Conservation (phyloP, 768 basidiomycete genomes). For the Lactarius evosmus region DNA sequence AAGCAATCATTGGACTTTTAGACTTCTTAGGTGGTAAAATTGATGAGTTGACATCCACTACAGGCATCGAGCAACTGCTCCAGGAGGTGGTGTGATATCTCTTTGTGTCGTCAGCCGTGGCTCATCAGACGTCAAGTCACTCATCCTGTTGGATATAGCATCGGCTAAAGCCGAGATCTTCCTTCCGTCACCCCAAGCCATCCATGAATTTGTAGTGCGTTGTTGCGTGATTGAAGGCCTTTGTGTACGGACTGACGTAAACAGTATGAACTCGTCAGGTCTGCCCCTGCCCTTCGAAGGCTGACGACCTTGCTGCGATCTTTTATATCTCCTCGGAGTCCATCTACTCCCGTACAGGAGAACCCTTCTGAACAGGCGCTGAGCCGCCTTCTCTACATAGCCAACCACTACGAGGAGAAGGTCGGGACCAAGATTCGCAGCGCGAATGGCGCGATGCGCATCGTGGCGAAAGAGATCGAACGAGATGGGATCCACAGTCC, state of each 20-base stretch:
- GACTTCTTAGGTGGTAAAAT: slow-evolving; percentile 55
- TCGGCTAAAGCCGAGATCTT: slow-evolving; percentile 52
- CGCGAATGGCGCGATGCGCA: slow-evolving; percentile 54
- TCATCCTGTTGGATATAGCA: slow-evolving; percentile 51
- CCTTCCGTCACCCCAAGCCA: slow-evolving; percentile 49
- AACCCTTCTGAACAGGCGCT: slow-evolving; percentile 40
- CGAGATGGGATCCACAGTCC: slow-evolving; percentile 52
- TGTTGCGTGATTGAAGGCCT: slow-evolving; percentile 15
- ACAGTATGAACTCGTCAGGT: slow-evolving; percentile 67
- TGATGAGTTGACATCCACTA: slow-evolving; percentile 50
- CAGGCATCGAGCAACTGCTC: slow-evolving; percentile 50
- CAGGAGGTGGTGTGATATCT: slow-evolving; percentile 46
- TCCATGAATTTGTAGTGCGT: slow-evolving; percentile 63
- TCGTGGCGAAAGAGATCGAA: slow-evolving; percentile 60
- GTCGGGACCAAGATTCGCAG: slow-evolving; percentile 44
- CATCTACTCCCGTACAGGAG: slow-evolving; percentile 34
- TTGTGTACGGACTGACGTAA: slow-evolving; percentile 1
- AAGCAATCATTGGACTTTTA: slow-evolving; percentile 50
- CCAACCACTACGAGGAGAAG: slow-evolving; percentile 55
- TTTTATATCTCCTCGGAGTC: slow-evolving; percentile 29
- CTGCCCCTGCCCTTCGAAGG: slow-evolving; percentile 46
- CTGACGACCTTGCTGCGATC: slow-evolving; percentile 43
- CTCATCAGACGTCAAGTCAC: slow-evolving; percentile 38
- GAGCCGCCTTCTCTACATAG: slow-evolving; percentile 41
- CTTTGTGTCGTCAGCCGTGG: background rate